Conservation (phyloP, 1,284 basidiomycete species). For the Sanghuangporus weigelae region DNA sequence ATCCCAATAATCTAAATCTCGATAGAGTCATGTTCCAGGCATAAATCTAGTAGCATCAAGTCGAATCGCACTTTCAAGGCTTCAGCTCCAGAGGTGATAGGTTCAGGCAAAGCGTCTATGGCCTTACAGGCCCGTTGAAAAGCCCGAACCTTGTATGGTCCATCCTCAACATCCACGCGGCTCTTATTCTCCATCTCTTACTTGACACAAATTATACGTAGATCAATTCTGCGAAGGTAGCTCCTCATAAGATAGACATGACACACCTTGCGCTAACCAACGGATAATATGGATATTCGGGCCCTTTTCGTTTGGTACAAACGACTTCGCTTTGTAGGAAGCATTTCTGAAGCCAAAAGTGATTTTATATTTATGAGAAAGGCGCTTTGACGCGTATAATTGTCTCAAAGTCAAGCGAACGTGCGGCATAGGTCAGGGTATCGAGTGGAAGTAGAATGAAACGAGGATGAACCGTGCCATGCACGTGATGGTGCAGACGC, state of each 20-base stretch:
- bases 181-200: slow-evolving; percentile 11
- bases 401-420: neutral
- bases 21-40: neutral
- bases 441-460: neutral
- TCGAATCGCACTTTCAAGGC: slow-evolving; percentile 4
- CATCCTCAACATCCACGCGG: neutral
- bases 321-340: slow-evolving; percentile 9
- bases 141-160: slow-evolving; percentile 9
- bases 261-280: slow-evolving; percentile 9
- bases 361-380: neutral
- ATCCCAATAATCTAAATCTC: slow-evolving; percentile 15
- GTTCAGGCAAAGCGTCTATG: slow-evolving; percentile 1
- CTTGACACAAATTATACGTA: neutral
- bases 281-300: slow-evolving; percentile 12
- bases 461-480: neutral
- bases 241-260: neutral
- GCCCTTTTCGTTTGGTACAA: slow-evolving; percentile 13
- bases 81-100: slow-evolving; percentile 11
- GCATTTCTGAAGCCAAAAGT: neutral
- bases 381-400: neutral
- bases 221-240: neutral
- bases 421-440: neutral
- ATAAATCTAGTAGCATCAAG: neutral
- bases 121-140: slow-evolving; percentile 12
- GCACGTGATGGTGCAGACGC: neutral